Base-by-base conservation (phyloP, 1,139 yeast genomes). In the Yamadazyma sp. region DNA sequence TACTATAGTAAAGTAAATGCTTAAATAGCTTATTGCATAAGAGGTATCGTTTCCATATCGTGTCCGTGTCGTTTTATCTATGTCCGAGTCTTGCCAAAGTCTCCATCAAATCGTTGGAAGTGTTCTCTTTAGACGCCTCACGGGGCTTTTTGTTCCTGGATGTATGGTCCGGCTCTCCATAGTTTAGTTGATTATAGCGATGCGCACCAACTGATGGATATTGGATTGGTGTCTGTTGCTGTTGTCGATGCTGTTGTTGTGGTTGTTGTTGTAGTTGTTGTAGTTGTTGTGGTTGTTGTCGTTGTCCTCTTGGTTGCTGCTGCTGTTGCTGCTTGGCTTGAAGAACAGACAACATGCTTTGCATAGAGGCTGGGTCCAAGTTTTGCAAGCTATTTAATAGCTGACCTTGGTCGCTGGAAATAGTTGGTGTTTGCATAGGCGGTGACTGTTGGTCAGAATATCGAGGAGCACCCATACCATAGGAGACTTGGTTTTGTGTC, bases 331-430 rank as follows among this genome's bases (percentile, higher is more conserved):
- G 33, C 31, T 52, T 59, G 24, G 45, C 61, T 40, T 60, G 64
- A 13, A 68, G 70, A 39, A 74, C 53, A 1, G 70, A 56, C 26
- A 78, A 54, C 51, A 78, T 62, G 47, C 59, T 73, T 37, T 78
- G 80, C 42, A 78, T 64, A 13, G 80, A 69, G 29, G 64, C 62
- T 8, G 81, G 80, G 40, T 78, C 80, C 46, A 78, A 56, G 34
- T 63, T 67, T 52, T 76, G 80, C 37, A 78, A 54, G 6, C 66
- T 57, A 34, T 64, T 67, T 26, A 63, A 38, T 17, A 56, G 43
- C 29, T 44, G 41, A 11, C 48, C 39, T 37, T 42, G 44, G 34
- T 27, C 31, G n/a, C n/a, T n/a, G 6, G 35, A 24, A 5, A 8
- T 29, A 9, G 23, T 21, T 11, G 14, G 24, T 20, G 33, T 9